Evolutionary conservation across 495 filamentous ascomycete genomes (phyloP).

Genomic region (Lichenothelia convexa): DNA sequence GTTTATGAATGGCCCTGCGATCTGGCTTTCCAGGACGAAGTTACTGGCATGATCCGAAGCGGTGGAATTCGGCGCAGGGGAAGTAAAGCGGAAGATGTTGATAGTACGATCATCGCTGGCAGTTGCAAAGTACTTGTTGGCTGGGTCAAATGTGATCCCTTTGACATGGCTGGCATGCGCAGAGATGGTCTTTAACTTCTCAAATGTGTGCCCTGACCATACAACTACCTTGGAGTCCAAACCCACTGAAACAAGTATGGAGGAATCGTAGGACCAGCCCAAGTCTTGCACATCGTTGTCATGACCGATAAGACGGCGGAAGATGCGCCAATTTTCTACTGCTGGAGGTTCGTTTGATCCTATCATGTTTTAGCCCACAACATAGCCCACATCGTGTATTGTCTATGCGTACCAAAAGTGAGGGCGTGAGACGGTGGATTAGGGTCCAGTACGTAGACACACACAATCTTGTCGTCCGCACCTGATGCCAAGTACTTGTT

Average conservation of each 20-base stretch:
- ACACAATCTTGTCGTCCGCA: slow-evolving; percentile 95
- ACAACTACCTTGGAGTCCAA: slow-evolving; percentile 96
- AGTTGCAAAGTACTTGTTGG: slow-evolving; percentile 98
- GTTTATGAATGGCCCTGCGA: slow-evolving; percentile 63
- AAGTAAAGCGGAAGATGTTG: slow-evolving; percentile 88
- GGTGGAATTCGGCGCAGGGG: slow-evolving; percentile 79
- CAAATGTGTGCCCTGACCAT: slow-evolving; percentile 94
- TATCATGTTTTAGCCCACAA: slow-evolving; percentile 17
- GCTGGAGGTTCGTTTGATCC: slow-evolving; percentile 82
- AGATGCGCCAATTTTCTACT: slow-evolving; percentile 92
- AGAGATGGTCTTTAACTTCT: slow-evolving; percentile 83
- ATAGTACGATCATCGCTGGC: slow-evolving; percentile 93
- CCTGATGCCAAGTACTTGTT: slow-evolving; percentile 87
- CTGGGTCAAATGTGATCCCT: slow-evolving; percentile 93
- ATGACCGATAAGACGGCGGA: slow-evolving; percentile 80
- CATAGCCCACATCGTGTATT: not conserved
- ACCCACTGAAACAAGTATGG: slow-evolving; percentile 86
- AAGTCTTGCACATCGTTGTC: slow-evolving; percentile 98
- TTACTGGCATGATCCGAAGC: slow-evolving; percentile 89
- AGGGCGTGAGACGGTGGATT: slow-evolving; percentile 53
- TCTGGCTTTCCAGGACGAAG: slow-evolving; percentile 76
- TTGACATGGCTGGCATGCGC: slow-evolving; percentile 95
- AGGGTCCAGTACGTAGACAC: slow-evolving; percentile 79
- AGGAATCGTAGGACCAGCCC: slow-evolving; percentile 92
- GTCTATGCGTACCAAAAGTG: slow-evolving; percentile 46